Percentiles rank a stretch among this genome's conserved stretches.
Conservation (phyloP, 2,329 filamentous ascomycete genomes). For the Chalaropsis thielavioides region DNA sequence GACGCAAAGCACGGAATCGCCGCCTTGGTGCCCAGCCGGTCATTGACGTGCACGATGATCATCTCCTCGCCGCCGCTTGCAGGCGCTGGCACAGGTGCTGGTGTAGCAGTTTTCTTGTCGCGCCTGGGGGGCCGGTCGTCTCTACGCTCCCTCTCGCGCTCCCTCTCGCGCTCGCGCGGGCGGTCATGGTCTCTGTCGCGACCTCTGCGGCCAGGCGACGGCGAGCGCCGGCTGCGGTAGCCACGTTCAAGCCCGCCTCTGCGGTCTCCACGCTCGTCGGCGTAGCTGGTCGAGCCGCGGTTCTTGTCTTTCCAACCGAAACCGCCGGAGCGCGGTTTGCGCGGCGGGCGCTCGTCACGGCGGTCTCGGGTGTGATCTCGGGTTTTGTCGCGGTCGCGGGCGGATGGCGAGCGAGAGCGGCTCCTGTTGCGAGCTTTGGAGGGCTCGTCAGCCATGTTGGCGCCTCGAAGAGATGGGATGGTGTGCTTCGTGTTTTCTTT, state of each 20-base stretch:
- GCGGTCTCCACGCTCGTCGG: slow-evolving; percentile 24
- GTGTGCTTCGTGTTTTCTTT: neutral
- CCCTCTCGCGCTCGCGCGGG: slow-evolving; percentile 22
- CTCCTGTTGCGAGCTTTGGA: neutral
- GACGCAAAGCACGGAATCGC: slow-evolving; percentile 78
- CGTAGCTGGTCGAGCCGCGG: slow-evolving; percentile 29
- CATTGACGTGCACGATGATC: slow-evolving; percentile 90
- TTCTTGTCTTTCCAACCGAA: slow-evolving; percentile 41
- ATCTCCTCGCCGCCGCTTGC: slow-evolving; percentile 49
- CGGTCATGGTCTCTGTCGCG: slow-evolving; percentile 19
- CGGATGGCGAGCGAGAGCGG: slow-evolving; percentile 7
- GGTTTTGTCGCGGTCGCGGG: slow-evolving; percentile 38
- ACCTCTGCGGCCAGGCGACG: slow-evolving; percentile 2
- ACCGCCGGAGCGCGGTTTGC: slow-evolving; percentile 25
- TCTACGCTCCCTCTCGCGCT: slow-evolving; percentile 16
- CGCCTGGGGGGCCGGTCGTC: slow-evolving; percentile 22
- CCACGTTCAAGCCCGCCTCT: slow-evolving; percentile 28
- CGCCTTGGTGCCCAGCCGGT: slow-evolving; percentile 89
- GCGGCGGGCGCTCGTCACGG: slow-evolving; percentile 28
- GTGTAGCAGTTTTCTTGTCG: slow-evolving; percentile 24
- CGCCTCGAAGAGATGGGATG: neutral
- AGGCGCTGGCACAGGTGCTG: slow-evolving; percentile 20
- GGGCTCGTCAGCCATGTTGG: neutral
- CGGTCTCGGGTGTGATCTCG: slow-evolving; percentile 30
- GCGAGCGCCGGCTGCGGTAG: slow-evolving; percentile 19